Base-by-base conservation (phyloP, 1,284 basidiomycete genomes). In the Pascua sp. region DNA sequence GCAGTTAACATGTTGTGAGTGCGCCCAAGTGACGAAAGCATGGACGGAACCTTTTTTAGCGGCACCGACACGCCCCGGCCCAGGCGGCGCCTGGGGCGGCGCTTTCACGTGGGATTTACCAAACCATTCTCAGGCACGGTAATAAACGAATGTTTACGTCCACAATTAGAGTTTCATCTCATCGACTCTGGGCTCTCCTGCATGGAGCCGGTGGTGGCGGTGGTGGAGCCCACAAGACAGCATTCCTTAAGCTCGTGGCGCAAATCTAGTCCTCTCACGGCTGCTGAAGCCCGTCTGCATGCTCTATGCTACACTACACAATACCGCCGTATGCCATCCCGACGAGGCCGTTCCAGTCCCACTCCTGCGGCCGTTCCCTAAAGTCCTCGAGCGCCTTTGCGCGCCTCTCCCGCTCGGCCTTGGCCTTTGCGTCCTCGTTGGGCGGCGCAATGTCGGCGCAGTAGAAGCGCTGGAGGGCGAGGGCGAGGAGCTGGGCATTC, bases 381-480 rank as follows among this genome's bases (percentile, higher is more conserved):
- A 79, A 78, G 42, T 67, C 70, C 41, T 50, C 59, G 55, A 79
- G 61, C 9, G 71, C 66, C 46, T 65, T 61, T 32, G 50, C 57
- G 46, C 77, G 67, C 56, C 67, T 56, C 51, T 60, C 38, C 54
- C 77, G 70, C 58, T 75, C 71, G 42, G 57, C 43, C 42, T 47
- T 64, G 36, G 57, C 69, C 42, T 59, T 55, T 4, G 56, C 66
- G 24, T 56, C 57, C 61, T 77, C 72, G 17, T 61, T 54, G 9
- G 53, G 41, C 1, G 63, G 56, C 7, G 49, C 59, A 0, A 72
- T 54, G 8, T 60, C 60, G 10, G 71, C 61, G 56, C 76, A 75
- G 70, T 92, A 95, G 76, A 93, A 94, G 66, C 84, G 84, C 76
- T 95, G 92, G 47, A 91, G 73, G 13, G 83, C 83, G 71, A 91